Base-by-base conservation (phyloP, 2,329 filamentous ascomycete species). In the Truncatella angustata region DNA sequence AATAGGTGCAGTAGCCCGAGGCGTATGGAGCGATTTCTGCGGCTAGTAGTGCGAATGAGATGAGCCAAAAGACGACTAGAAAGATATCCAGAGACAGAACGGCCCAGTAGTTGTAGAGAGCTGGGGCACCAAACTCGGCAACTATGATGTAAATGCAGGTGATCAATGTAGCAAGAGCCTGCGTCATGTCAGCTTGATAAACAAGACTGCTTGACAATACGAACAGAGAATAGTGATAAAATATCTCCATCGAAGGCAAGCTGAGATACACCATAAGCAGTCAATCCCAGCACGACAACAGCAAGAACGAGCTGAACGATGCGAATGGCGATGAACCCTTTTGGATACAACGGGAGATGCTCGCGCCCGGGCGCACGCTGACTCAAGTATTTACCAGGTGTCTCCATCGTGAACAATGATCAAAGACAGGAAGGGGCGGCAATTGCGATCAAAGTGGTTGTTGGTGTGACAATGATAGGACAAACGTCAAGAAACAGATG, bases 71-170 rank as follows among this genome's bases (percentile, higher is more conserved):
- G 51, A 84, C 54, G 49, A 78, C 61, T 26, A 78, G 71, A 52
- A 77, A 71, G 18, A 77, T 71, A 56, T 84, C 80, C 34, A 83
- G 66, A 20, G 67, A 69, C 3, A 83, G 63, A 6, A 78, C 69
- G 23, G 76, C 75, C 73, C 77, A 81, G 65, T 78, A 78, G 63
- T 82, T 83, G 65, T 77, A 81, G 18, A 70, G 58, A 2, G 63
- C 63, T n/a, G 72, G 68, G 1, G 66, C 60, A 20, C 67, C 68
- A 34, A 67, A 70, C 37, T 72, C 66, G n/a, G 75, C 71, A 14
- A 75, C 64, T 10, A 80, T 61, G 47, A 73, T 66, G 66, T 81
- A 84, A 54, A 74, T 65, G 44, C 69, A 70, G 32, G 70, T 64
- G 52, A 77, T 66, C 14, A 82, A 44, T 4, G 76, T 77, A 26